Base-by-base conservation (phyloP, 2,329 filamentous ascomycete species). In the Chaetothyriales sp. region DNA sequence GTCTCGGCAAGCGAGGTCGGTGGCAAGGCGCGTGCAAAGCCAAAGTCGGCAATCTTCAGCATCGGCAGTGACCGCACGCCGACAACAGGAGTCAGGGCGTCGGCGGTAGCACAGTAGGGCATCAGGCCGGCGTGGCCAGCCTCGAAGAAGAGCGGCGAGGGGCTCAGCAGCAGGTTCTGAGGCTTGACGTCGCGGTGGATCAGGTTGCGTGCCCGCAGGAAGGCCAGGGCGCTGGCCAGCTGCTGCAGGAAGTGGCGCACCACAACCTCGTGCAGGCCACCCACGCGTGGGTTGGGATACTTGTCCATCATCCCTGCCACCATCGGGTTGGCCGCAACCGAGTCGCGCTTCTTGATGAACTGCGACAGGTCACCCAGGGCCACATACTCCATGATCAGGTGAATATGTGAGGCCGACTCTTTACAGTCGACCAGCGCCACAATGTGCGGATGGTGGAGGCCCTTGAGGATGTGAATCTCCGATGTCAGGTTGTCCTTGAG, bases 381-480 rank as follows among this genome's bases (percentile, higher is more conserved):
- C 70, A 92, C 96, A 69, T 93, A 96, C 70, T 98, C 92, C 90
- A 96, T 98, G 56, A 96, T 83, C 52, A 98, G 78, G 69, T 98
- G 92, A 69, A 96, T 95, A 63, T 94, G 86, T 19, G 83, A 82
- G 2, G 79, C 73, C 0, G 86, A 84, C 67, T 96, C 89, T 66
- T 90, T 78, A 71, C 89, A 95, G 69, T 95, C 87, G 72, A 95
- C 89, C 46, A 98, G 81, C 60, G 88, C 86, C 59, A 96, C 92
- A 60, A 98, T 95, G 65, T 98, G 92, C 25, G 92, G 92, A 68
- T 98, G 92, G 53, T 92, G 85, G 25, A 98, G 78, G 57, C 81
- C 86, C 69, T 92, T 92, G 63, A 98, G 81, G 57, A 98, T 98
- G 61, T 90, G 78, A 65, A 98, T 96, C 72, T 98, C 92, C 63